Percentiles rank a stretch among this genome's conserved stretches.
phyloP scores from a whole-genome alignment of 2,329 filamentous ascomycete species.

The Ophiostoma australiae region DNA sequence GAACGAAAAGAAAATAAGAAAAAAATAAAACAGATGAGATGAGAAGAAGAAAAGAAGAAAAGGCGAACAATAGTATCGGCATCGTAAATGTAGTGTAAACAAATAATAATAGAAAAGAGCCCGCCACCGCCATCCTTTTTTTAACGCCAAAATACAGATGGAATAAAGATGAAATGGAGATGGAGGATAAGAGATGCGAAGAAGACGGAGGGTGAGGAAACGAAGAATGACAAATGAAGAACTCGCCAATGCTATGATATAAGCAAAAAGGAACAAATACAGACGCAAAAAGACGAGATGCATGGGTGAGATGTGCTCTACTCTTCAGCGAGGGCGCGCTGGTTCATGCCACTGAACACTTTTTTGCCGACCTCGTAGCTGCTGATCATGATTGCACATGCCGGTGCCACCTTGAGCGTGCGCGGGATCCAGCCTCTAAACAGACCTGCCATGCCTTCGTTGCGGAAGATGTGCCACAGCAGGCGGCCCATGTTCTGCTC shows the following conservation, averaged over 20 bases:
- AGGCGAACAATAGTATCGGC: background rate
- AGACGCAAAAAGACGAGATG: background rate
- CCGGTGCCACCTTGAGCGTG: slow-evolving; percentile 89
- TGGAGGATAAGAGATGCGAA: background rate
- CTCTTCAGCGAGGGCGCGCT: slow-evolving; percentile 31
- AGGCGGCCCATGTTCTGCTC: slow-evolving; percentile 73
- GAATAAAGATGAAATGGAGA: background rate
- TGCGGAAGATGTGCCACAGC: slow-evolving; percentile 83
- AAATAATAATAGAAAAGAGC: background rate
- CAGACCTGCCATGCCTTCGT: slow-evolving; percentile 73
- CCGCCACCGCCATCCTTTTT: background rate
- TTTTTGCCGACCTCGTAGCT: slow-evolving; percentile 96
- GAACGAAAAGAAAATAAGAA: background rate
- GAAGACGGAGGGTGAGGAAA: background rate
- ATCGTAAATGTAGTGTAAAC: background rate
- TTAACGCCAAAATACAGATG: slow-evolving; percentile 1
- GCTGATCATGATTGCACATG: slow-evolving; percentile 98
- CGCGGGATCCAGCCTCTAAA: slow-evolving; percentile 90
- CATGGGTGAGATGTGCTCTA: background rate
- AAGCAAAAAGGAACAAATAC: background rate
- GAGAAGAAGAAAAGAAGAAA: background rate
- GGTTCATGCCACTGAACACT: slow-evolving; percentile 71
- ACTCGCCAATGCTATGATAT: background rate
- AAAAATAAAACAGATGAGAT: background rate
- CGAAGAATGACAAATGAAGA: background rate